A percentile compares a stretch with the other conserved stretches of the same genome.
phyloP scores from a whole-genome alignment of 129 eudicot species.

The Sambucus nigra region DNA sequence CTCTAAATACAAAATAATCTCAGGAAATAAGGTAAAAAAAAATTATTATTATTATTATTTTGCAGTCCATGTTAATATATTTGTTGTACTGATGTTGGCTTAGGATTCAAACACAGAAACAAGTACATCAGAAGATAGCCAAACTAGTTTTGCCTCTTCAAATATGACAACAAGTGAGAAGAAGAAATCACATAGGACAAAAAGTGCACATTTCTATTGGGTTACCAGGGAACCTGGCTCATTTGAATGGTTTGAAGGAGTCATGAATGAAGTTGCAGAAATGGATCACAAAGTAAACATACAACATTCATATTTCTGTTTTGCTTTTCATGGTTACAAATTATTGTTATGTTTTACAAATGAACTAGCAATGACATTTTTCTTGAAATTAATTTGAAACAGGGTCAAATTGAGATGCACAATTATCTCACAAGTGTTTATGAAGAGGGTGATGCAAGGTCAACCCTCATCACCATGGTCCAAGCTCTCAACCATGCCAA shows the following conservation, averaged over 20 bases:
- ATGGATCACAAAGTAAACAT: slow-evolving; percentile 73
- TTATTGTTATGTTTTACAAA: neutral
- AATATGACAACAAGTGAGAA: slow-evolving; percentile 42
- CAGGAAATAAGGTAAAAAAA: too few relatives aligned
- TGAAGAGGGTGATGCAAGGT: slow-evolving; percentile 98
- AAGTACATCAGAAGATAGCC: slow-evolving; percentile 65
- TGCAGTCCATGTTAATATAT: neutral
- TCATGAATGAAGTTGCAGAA: slow-evolving; percentile 96
- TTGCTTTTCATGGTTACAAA: neutral
- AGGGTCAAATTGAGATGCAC: slow-evolving; percentile 99
- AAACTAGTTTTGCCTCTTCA: slow-evolving; percentile 65
- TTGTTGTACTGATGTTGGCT: slow-evolving; percentile 20
- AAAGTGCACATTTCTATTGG: slow-evolving; percentile 81
- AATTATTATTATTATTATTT: too few relatives aligned
- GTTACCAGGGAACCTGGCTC: slow-evolving; percentile 96
- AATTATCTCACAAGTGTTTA: slow-evolving; percentile 96
- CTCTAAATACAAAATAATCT: too few relatives aligned
- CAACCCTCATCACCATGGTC: slow-evolving; percentile 92
- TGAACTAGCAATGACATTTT: neutral
- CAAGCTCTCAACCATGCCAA: slow-evolving; percentile 97
- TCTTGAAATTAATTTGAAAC: slow-evolving; percentile 10
- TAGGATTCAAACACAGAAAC: slow-evolving; percentile 83
- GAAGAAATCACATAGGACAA: slow-evolving; percentile 48
- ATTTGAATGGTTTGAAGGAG: slow-evolving; percentile 98
- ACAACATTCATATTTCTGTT: neutral